These are phyloP conservation scores for Hygrophila difformis DNA, from an alignment of 257 asterid genomes.

Conservation along the genomic window DNA sequence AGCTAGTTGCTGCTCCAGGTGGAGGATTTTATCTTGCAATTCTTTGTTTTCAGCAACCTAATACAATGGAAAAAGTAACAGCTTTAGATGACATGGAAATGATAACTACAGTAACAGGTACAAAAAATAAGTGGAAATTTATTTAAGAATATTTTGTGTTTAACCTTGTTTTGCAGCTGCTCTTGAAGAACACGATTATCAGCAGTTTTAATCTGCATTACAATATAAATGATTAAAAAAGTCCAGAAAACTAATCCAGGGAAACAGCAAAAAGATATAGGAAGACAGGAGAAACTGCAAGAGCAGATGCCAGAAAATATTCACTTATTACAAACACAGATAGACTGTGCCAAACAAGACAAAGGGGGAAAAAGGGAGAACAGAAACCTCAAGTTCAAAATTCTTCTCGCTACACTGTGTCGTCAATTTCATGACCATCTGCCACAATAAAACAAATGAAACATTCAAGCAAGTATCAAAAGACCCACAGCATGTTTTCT, in stretches of 20 bases:
- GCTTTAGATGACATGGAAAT: conserved; percentile 5
- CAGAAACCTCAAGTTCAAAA: conserved; percentile 82
- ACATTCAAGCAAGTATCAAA: conserved; percentile 6
- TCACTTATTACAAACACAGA: not conserved
- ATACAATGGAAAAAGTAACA: conserved; percentile 16
- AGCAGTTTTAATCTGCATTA: conserved; percentile 79
- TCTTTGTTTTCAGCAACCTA: conserved; percentile 82
- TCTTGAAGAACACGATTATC: conserved; percentile 92
- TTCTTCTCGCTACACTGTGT: conserved; percentile 76
- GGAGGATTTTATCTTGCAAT: conserved; percentile 46
- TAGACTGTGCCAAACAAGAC: not conserved
- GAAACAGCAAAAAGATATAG: not conserved
- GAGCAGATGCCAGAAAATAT: no score
- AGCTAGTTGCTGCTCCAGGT: conserved; percentile 66
- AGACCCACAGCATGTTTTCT: not conserved
- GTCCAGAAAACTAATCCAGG: conserved; percentile 8
- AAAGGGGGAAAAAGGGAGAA: conserved; percentile 5
- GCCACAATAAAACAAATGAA: conserved; percentile 19
- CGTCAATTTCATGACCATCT: conserved; percentile 77
- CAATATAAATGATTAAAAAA: conserved; percentile 19
- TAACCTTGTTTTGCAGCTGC: conserved; percentile 88
- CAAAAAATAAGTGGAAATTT: not conserved
- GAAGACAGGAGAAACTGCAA: no score
- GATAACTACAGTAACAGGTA: not conserved
- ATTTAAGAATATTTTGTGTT: not conserved